phyloP scores from a whole-genome alignment of 345 rosid genomes.

The Populus ilicifolia region DNA sequence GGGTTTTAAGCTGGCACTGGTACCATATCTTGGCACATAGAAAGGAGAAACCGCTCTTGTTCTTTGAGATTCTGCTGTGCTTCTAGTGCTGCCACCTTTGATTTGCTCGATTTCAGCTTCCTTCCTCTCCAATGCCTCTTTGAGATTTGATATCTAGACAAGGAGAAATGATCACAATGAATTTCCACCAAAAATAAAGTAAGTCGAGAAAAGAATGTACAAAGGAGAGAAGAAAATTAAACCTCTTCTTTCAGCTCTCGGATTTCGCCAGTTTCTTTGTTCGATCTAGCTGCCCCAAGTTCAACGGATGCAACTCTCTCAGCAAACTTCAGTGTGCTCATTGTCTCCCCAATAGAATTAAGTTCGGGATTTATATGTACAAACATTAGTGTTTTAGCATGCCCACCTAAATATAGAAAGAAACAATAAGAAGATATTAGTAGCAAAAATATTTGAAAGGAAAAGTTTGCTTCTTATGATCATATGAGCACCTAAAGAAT shows the following conservation, averaged over 20 bases:
- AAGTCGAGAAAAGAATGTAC: not conserved
- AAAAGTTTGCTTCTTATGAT: not conserved
- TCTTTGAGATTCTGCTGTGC: conserved; percentile 53
- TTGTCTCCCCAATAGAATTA: conserved; percentile 78
- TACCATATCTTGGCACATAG: conserved; percentile 54
- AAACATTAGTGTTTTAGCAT: conserved; percentile 94
- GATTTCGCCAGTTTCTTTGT: conserved; percentile 90
- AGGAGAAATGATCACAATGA: not conserved
- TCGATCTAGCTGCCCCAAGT: conserved; percentile 89
- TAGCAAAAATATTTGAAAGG: not conserved
- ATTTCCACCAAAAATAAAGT: not conserved
- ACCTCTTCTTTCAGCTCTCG: conserved; percentile 95
- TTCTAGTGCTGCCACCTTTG: conserved; percentile 40
- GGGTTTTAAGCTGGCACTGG: conserved; percentile 38
- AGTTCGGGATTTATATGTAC: conserved; percentile 90
- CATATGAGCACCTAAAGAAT: conserved; percentile 67
- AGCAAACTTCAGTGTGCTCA: conserved; percentile 93
- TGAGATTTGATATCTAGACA: conserved; percentile 69
- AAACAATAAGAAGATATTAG: not conserved
- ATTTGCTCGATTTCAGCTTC: conserved; percentile 77
- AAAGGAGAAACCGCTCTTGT: conserved; percentile 86
- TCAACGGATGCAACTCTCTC: conserved; percentile 94
- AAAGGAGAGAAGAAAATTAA: conserved; percentile 3
- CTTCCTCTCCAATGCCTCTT: conserved; percentile 71
- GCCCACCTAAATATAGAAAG: conserved; percentile 59